These are phyloP conservation scores for Guadua angustifolia DNA, from an alignment of 176 grass and related monocot genomes.

Conservation along the genomic window DNA sequence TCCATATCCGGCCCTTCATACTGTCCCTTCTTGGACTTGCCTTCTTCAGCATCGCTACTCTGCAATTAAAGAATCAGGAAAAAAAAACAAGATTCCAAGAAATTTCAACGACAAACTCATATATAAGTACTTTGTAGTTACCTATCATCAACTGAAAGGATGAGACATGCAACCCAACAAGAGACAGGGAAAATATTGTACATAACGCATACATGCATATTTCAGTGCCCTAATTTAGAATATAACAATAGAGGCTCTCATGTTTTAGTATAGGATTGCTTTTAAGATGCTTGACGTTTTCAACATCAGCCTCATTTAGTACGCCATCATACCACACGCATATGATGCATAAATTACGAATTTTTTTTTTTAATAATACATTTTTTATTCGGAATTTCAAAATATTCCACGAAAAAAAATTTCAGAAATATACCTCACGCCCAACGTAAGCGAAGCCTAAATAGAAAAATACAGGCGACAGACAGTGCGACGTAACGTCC, in stretches of 20 bases:
- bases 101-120: constrained; percentile 1
- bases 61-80: constrained; percentile 38
- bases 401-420: no score
- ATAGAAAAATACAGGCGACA: no score
- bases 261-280: constrained; percentile 28
- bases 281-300: constrained; percentile 2
- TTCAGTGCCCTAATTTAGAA: constrained; percentile 29
- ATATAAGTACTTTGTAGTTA: constrained; percentile 17
- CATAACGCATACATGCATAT: constrained; percentile 7
- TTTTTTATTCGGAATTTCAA: no score
- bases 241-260: constrained; percentile 3
- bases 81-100: constrained; percentile 8
- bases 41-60: constrained; percentile 85
- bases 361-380: no score
- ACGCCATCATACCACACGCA: background rate
- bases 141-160: constrained; percentile 34
- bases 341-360: constrained; percentile 28
- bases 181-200: background rate
- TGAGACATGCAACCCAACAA: constrained; percentile 5
- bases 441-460: no score
- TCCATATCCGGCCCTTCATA: constrained; percentile 95
- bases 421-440: no score
- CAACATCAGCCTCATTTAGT: constrained; percentile 24
- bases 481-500: no score
- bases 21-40: constrained; percentile 72